These are phyloP conservation scores for Zygoascus hellenicus DNA, from an alignment of 1,139 yeast genomes.

Conservation along the genomic window DNA sequence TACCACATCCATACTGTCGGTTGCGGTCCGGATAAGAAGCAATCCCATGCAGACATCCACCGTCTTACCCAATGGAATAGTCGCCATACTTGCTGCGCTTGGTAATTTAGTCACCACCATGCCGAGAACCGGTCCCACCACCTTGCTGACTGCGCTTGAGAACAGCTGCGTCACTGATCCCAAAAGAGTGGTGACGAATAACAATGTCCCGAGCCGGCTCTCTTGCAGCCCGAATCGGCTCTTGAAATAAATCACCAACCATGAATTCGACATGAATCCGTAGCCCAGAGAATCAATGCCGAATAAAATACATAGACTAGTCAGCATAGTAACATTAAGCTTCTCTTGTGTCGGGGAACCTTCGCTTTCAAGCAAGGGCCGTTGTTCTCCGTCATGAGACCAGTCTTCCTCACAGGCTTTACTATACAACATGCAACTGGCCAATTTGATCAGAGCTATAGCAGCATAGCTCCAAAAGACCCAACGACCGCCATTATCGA, in stretches of 20 bases:
- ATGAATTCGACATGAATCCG: slow-evolving; percentile 82
- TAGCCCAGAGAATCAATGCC: slow-evolving; percentile 75
- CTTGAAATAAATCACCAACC: slow-evolving; percentile 75
- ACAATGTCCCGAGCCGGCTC: slow-evolving; percentile 42
- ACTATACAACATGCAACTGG: slow-evolving; percentile 50
- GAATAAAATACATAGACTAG: slow-evolving; percentile 49
- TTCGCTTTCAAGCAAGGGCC: not conserved
- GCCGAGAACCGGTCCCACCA: slow-evolving; percentile 73
- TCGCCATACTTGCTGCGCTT: slow-evolving; percentile 58
- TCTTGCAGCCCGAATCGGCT: slow-evolving; percentile 30
- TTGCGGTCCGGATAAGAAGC: slow-evolving; percentile 46
- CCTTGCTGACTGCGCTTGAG: slow-evolving; percentile 61
- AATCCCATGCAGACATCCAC: slow-evolving; percentile 31
- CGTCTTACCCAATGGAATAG: slow-evolving; percentile 43
- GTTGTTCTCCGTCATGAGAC: not conserved
- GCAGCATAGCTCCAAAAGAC: slow-evolving; percentile 54
- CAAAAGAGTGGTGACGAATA: slow-evolving; percentile 56
- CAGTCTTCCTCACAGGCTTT: slow-evolving; percentile 44
- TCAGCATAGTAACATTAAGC: slow-evolving; percentile 16
- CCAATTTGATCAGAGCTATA: slow-evolving; percentile 52
- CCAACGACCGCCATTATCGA: slow-evolving; percentile 45
- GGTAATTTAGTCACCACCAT: slow-evolving; percentile 76
- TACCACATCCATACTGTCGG: slow-evolving; percentile 83
- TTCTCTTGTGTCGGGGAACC: slow-evolving; percentile 11
- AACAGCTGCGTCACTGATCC: slow-evolving; percentile 63